Evolutionary conservation across 257 asterid genomes (phyloP).

Genomic region (Solanum megistacrolobum): DNA sequence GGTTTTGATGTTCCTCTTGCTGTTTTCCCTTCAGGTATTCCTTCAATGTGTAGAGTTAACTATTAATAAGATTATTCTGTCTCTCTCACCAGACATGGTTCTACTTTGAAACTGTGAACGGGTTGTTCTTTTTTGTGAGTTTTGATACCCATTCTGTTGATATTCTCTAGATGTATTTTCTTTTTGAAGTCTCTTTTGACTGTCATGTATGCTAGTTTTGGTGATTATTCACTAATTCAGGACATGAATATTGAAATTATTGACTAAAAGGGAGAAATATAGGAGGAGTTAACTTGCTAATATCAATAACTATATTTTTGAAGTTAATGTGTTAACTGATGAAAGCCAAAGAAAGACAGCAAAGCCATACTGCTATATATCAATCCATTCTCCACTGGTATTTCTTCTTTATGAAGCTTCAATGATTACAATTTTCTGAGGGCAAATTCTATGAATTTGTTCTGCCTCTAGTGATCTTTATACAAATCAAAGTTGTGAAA

Average conservation of each 20-base stretch:
- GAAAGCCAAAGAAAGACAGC: neutral
- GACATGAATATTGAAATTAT: neutral
- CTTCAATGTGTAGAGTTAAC: constrained; percentile 11
- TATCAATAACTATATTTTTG: neutral
- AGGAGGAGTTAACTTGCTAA: neutral
- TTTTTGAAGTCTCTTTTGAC: neutral
- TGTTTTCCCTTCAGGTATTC: neutral
- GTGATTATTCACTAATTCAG: neutral
- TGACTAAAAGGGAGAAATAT: neutral
- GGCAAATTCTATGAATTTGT: neutral
- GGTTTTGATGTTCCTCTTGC: neutral
- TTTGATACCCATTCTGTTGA: neutral
- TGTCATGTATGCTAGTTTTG: neutral
- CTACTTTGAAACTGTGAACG: neutral
- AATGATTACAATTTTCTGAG: neutral
- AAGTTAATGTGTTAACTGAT: neutral
- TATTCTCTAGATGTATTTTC: neutral
- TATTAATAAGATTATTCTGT: neutral
- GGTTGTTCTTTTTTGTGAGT: neutral
- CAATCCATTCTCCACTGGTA: neutral
- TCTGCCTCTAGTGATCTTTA: neutral
- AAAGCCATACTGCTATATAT: neutral
- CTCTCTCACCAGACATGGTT: neutral
- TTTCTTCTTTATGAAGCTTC: neutral
- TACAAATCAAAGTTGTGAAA: neutral